Percentiles rank a stretch among this genome's conserved stretches.
These are phyloP conservation scores for Acorus gramineus DNA, from an alignment of 106 monocot species.

Conservation along the genomic window DNA sequence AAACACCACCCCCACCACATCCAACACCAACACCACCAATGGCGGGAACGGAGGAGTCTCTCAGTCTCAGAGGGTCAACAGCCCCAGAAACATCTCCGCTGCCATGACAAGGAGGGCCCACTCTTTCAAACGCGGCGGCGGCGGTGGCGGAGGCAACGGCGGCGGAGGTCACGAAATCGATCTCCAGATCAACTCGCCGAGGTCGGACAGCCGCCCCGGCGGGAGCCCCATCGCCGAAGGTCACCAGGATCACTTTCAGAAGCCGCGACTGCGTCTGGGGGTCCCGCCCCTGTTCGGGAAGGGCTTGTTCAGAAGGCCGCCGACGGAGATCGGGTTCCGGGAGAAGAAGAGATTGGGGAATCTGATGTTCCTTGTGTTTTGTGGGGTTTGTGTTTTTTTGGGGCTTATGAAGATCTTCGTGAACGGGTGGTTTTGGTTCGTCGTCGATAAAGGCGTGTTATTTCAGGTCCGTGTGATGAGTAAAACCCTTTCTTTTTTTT, in stretches of 20 bases:
- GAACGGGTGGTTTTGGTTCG: conserved; percentile 33
- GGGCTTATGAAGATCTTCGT: conserved; percentile 60
- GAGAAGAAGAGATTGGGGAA: conserved; percentile 52
- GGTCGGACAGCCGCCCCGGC: conserved; percentile 7
- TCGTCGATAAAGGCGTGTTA: not conserved
- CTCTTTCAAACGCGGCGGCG: conserved; percentile 47
- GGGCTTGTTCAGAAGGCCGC: conserved; percentile 29
- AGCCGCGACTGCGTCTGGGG: conserved; percentile 35
- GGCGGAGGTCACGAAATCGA: conserved; percentile 23
- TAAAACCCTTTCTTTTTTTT: not conserved
- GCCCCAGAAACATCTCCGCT: conserved; percentile 31
- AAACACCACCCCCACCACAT: conserved; percentile 7
- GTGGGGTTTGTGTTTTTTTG: conserved; percentile 48
- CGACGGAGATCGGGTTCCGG: conserved; percentile 18
- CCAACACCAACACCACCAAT: not conserved
- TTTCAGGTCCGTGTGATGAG: conserved; percentile 24
- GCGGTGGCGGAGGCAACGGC: not conserved
- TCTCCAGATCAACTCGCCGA: conserved; percentile 66
- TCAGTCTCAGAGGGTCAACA: conserved; percentile 2
- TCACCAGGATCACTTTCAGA: conserved; percentile 11
- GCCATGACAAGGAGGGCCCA: conserved; percentile 54
- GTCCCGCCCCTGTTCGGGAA: conserved; percentile 17
- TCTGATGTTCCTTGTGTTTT: conserved; percentile 62
- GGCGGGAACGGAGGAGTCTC: conserved; percentile 12
- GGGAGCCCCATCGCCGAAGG: conserved; percentile 1